Evolutionary conservation across 1,284 basidiomycete species (phyloP).

Genomic region (Ustilago vetiveriae): DNA sequence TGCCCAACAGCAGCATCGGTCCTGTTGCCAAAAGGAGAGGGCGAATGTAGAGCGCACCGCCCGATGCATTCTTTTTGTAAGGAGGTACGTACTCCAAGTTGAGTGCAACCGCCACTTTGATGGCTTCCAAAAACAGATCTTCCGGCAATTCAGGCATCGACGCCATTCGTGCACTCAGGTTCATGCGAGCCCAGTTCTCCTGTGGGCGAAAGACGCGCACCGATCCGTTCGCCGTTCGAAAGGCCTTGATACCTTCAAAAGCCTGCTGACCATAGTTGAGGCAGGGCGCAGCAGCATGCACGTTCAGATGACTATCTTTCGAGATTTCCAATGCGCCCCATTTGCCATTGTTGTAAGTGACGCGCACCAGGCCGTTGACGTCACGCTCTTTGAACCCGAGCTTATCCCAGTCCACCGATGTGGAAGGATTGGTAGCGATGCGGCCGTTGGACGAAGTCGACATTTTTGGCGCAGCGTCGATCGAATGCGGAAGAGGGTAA

Average conservation of each 20-base stretch:
- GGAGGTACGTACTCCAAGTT: slow-evolving; percentile 67
- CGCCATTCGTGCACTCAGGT: slow-evolving; percentile 62
- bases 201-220: slow-evolving; percentile 67
- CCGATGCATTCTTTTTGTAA: slow-evolving; percentile 58
- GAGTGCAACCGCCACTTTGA: slow-evolving; percentile 60
- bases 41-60: slow-evolving; percentile 60
- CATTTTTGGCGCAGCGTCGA: slow-evolving; percentile 29
- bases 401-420: slow-evolving; percentile 40
- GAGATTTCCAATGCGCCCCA: slow-evolving; percentile 60
- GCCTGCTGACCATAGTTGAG: slow-evolving; percentile 67
- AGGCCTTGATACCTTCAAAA: slow-evolving; percentile 67
- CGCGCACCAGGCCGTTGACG: slow-evolving; percentile 49
- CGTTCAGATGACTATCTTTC: slow-evolving; percentile 58
- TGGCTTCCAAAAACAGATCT: slow-evolving; percentile 57
- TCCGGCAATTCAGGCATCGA: slow-evolving; percentile 63
- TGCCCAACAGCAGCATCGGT: slow-evolving; percentile 57
- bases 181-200: slow-evolving; percentile 64
- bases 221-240: slow-evolving; percentile 49
- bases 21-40: slow-evolving; percentile 65
- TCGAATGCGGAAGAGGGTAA: neutral
- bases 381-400: slow-evolving; percentile 52
- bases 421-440: slow-evolving; percentile 43
- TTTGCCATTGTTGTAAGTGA: slow-evolving; percentile 52
- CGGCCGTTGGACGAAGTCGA: slow-evolving; percentile 20
- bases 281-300: slow-evolving; percentile 63